These are phyloP conservation scores for Linderniella brevidens DNA, from an alignment of 257 asterid genomes.

Conservation along the genomic window DNA sequence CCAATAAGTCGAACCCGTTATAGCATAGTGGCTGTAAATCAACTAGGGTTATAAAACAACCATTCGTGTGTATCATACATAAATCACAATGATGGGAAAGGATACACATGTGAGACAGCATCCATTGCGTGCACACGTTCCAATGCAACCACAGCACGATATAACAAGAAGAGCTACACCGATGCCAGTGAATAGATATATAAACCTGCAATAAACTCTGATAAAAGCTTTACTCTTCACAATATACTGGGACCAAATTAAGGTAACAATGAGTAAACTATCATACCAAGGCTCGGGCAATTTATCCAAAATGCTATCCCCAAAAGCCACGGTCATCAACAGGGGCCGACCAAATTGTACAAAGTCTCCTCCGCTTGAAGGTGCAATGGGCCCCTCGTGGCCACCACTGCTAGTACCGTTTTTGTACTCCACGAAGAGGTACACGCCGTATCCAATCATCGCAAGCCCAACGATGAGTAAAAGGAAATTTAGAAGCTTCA, in stretches of 20 bases:
- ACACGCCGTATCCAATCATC: slow-evolving; percentile 79
- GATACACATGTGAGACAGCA: slow-evolving; percentile 96
- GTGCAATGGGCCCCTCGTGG: slow-evolving; percentile 27
- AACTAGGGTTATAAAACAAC: neutral
- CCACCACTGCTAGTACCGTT: slow-evolving; percentile 26
- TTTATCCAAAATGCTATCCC: slow-evolving; percentile 57
- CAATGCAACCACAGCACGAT: slow-evolving; percentile 89
- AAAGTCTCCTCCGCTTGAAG: slow-evolving; percentile 31
- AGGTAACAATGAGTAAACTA: neutral
- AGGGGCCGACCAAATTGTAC: slow-evolving; percentile 80
- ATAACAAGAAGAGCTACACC: slow-evolving; percentile 58
- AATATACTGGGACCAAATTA: neutral
- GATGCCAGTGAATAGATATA: slow-evolving; percentile 63
- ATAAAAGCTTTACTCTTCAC: neutral
- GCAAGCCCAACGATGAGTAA: slow-evolving; percentile 67
- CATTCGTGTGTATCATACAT: neutral
- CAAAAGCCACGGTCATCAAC: slow-evolving; percentile 60
- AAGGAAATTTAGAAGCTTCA: slow-evolving; percentile 69
- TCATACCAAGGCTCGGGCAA: slow-evolving; percentile 91
- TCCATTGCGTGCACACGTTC: slow-evolving; percentile 52
- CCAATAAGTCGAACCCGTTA: neutral
- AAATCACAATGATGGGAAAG: too few relatives aligned
- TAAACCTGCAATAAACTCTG: slow-evolving; percentile 48
- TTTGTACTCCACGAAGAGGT: slow-evolving; percentile 64
- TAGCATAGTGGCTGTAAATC: neutral